These are phyloP conservation scores for Lepraria neglecta DNA, from an alignment of 495 filamentous ascomycete species.

Conservation along the genomic window DNA sequence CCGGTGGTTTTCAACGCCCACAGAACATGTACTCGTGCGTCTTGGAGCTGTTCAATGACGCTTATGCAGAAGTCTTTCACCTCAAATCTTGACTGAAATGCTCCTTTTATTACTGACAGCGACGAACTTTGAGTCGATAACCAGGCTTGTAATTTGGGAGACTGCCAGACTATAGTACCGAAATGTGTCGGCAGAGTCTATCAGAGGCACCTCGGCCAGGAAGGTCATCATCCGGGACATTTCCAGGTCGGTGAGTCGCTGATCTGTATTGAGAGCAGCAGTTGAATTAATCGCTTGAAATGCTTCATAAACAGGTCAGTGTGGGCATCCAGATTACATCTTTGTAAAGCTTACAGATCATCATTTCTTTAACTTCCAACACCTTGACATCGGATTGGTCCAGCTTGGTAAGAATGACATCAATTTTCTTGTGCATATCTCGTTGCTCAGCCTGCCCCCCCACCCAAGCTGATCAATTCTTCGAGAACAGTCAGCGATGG, in stretches of 20 bases:
- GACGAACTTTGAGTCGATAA: not conserved
- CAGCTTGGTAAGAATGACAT: too few relatives aligned
- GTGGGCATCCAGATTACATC: too few relatives aligned
- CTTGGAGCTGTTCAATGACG: not conserved
- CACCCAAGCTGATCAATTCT: conserved; percentile 13
- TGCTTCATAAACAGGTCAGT: too few relatives aligned
- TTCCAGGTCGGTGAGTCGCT: conserved; percentile 8
- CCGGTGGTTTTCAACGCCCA: not conserved
- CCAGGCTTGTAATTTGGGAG: conserved; percentile 1
- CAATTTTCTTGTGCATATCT: conserved; percentile 16
- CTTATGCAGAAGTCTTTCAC: conserved; percentile 4
- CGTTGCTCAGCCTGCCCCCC: conserved; percentile 18
- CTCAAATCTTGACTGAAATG: not conserved
- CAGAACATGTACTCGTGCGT: not conserved
- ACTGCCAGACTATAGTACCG: not conserved
- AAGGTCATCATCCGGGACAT: conserved; percentile 1
- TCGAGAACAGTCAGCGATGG: conserved; percentile 24
- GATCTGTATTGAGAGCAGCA: not conserved
- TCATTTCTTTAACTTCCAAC: too few relatives aligned
- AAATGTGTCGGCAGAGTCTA: conserved; percentile 2
- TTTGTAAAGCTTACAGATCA: too few relatives aligned
- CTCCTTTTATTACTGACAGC: not conserved
- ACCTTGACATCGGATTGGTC: too few relatives aligned
- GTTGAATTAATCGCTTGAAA: not conserved
- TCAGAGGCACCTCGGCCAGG: not conserved